Evolutionary conservation across 768 basidiomycete species (phyloP).

Genomic region (Lactarius tabidus): DNA sequence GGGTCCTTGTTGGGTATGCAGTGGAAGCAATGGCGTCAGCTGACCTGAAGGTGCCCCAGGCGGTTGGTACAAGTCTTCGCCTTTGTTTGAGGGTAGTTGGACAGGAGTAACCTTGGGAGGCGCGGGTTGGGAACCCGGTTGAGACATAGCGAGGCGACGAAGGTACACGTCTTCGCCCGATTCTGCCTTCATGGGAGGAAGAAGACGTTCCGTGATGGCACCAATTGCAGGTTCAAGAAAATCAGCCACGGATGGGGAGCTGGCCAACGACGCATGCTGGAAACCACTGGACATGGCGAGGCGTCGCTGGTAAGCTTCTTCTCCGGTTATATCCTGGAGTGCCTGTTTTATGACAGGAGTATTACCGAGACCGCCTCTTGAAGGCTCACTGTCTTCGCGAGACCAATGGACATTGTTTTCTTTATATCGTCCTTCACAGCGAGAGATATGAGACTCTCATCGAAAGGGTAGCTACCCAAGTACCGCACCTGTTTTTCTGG

Average conservation of each 20-base stretch:
- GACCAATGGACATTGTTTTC: slow-evolving; percentile 45
- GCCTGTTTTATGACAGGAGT: slow-evolving; percentile 26
- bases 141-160: slow-evolving; percentile 15
- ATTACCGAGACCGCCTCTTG: slow-evolving; percentile 32
- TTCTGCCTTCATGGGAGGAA: slow-evolving; percentile 1
- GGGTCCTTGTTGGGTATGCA: background rate
- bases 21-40: slow-evolving; percentile 31
- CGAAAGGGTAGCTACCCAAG: background rate
- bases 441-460: slow-evolving; percentile 16
- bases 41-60: slow-evolving; percentile 28
- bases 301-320: slow-evolving; percentile 74
- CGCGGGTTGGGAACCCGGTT: background rate
- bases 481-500: slow-evolving; percentile 60
- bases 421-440: slow-evolving; percentile 37
- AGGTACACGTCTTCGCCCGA: slow-evolving; percentile 21
- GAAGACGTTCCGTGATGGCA: background rate
- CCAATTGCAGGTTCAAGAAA: background rate
- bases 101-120: slow-evolving; percentile 11
- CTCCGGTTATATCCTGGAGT: slow-evolving; percentile 57
- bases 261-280: slow-evolving; percentile 19
- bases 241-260: background rate
- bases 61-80: slow-evolving; percentile 32
- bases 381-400: slow-evolving; percentile 53
- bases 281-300: slow-evolving; percentile 56
- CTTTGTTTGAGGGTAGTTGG: slow-evolving; percentile 25